Evolutionary conservation across 495 filamentous ascomycete species (phyloP), one percentile per base, ranked within the genome.

Genomic region (Astrothelium macrocarpum): DNA sequence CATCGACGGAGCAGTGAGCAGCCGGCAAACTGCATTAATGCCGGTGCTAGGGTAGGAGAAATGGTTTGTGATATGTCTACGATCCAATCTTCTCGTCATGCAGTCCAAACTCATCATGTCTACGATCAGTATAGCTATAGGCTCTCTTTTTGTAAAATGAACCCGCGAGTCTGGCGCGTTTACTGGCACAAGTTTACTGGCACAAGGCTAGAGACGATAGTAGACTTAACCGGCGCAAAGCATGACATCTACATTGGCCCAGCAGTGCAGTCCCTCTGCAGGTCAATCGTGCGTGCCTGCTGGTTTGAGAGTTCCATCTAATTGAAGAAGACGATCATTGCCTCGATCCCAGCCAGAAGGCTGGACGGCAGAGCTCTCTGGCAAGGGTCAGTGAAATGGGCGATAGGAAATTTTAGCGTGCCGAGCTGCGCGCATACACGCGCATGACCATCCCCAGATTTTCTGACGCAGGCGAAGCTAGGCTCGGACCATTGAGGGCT

Each of bases 391-490:
- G 49, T 56, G 23, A 56, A 56, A n/a, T n/a, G n/a, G 49, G 25
- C 49, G 49, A 56, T 25, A 56, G 25, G 20, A 56, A 28, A 11
- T 16, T 29, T 56, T 56, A 56, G 49, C 49, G 49, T 56, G 49
- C 49, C 49, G 49, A 56, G 20, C 49, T 56, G 20, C 49, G 49
- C 49, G 49, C 49, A 56, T n/a, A n/a, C 20, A 56, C 49, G 49
- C 49, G 49, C 49, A 56, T 56, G 49, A 56, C 49, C 49, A 28
- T 29, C 49, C 49, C 49, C 49, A 56, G 49, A 56, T 56, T 56
- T 56, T 56, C 49, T 56, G 12, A 16, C 49, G 49, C 49, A 56
- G 20, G 49, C 49, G 49, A 39, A 56, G 49, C 49, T 26, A 56
- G 25, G 49, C 7, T 25, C 49, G 49, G 49, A 28, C 49, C 49